Evolutionary conservation across 116 monocot genomes (phyloP).

Genomic region (Iris pallida): DNA sequence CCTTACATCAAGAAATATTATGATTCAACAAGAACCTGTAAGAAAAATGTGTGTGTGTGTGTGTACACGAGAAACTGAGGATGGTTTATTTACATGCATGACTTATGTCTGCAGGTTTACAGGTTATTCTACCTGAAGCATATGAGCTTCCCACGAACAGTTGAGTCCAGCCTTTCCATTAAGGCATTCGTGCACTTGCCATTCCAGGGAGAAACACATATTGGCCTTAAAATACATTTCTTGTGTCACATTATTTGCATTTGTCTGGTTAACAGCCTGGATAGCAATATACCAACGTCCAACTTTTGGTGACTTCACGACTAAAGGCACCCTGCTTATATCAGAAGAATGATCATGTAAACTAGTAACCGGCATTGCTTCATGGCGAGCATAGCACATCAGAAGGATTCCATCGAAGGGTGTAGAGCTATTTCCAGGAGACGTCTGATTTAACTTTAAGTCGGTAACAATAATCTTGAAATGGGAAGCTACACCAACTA

Average conservation of each 20-base stretch:
- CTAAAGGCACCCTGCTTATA: conserved; percentile 46
- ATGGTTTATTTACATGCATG: neutral
- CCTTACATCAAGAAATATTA: neutral
- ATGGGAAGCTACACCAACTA: conserved; percentile 32
- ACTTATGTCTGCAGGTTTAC: neutral
- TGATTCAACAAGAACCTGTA: neutral
- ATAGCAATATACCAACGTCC: conserved; percentile 77
- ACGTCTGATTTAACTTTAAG: conserved; percentile 25
- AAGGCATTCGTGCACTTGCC: conserved; percentile 57
- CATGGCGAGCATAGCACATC: conserved; percentile 70
- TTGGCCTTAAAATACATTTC: conserved; percentile 13
- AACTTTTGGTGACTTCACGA: conserved; percentile 55
- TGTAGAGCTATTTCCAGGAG: conserved; percentile 20
- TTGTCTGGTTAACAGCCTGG: conserved; percentile 47
- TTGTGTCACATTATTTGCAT: conserved; percentile 14
- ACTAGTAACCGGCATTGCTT: conserved; percentile 53
- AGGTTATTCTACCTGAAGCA: conserved; percentile 52
- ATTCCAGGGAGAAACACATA: conserved; percentile 66
- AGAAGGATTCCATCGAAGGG: conserved; percentile 31
- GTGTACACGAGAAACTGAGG: neutral
- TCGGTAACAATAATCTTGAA: conserved; percentile 42
- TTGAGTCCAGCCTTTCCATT: conserved; percentile 64
- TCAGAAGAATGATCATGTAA: conserved; percentile 63
- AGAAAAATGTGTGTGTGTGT: neutral
- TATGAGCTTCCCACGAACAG: conserved; percentile 59